Conservation (phyloP, 23 red algal genomes). For the Cyanidiococcus yangmingshanensis region DNA sequence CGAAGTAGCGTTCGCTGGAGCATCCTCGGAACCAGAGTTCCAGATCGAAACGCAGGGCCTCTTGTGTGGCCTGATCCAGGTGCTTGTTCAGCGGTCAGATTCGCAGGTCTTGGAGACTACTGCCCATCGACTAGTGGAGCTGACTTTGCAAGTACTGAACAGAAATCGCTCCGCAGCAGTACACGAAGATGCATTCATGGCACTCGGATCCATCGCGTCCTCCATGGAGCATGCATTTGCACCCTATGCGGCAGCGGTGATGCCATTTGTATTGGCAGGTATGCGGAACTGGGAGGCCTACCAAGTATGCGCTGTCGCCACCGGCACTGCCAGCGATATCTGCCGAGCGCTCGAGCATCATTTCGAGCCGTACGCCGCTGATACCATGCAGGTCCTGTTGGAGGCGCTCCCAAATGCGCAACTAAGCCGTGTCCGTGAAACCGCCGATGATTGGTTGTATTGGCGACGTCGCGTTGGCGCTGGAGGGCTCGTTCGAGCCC, state of each 20-base stretch:
- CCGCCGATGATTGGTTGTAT: constrained; percentile 77
- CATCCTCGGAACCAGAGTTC: constrained; percentile 26
- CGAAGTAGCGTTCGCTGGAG: constrained; percentile 33
- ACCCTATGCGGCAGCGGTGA: constrained; percentile 54
- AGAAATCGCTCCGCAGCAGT: constrained; percentile 28
- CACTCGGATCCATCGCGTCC: constrained; percentile 60
- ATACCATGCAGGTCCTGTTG: constrained; percentile 58
- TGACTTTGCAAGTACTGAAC: constrained; percentile 45
- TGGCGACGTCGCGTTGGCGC: constrained; percentile 88
- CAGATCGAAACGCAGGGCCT: constrained; percentile 71
- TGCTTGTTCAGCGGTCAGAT: constrained; percentile 19
- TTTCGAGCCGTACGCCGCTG: constrained; percentile 47
- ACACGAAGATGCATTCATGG: constrained; percentile 79
- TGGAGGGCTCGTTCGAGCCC: constrained; percentile 66
- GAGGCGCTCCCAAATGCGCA: constrained; percentile 49
- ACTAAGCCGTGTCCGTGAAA: constrained; percentile 76
- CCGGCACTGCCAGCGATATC: constrained; percentile 56
- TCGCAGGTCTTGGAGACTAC: background rate
- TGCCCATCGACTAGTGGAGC: constrained; percentile 58
- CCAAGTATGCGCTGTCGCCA: constrained; percentile 63
- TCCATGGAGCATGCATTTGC: constrained; percentile 61
- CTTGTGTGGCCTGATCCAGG: constrained; percentile 54
- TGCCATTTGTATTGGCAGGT: constrained; percentile 54
- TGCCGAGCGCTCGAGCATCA: constrained; percentile 60
- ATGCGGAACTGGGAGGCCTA: constrained; percentile 64